These are phyloP conservation scores for Acanthamoeba royreba DNA, from an alignment of 208 protist genomes.

Conservation along the genomic window DNA sequence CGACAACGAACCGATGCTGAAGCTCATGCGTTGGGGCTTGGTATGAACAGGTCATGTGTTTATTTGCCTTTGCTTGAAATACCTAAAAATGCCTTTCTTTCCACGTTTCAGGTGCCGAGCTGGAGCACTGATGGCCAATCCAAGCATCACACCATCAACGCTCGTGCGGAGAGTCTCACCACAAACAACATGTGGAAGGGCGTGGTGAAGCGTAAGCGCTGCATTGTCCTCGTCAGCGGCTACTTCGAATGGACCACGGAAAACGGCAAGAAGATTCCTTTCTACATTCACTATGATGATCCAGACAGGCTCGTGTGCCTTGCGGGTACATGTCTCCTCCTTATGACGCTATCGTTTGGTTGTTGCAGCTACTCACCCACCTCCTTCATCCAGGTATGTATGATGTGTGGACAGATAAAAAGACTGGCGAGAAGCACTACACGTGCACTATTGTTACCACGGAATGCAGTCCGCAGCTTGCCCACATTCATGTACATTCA, in stretches of 20 bases:
- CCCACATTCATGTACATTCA: neutral
- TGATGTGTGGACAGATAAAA: neutral
- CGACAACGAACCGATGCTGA: neutral
- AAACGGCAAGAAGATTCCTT: neutral
- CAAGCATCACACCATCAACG: conserved; percentile 17
- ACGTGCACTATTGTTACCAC: conserved; percentile 13
- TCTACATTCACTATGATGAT: neutral
- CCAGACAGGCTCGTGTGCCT: neutral
- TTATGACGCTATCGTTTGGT: too few species aligned
- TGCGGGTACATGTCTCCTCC: too few species aligned
- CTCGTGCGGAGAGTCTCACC: neutral
- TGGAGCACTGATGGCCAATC: neutral
- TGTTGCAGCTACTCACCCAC: too few species aligned
- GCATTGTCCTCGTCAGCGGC: neutral
- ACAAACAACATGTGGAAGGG: neutral
- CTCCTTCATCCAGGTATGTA: too few species aligned
- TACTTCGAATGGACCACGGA: neutral
- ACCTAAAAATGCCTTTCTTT: too few species aligned
- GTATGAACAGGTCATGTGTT: too few species aligned
- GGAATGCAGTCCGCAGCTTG: neutral
- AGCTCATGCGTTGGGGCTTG: conserved; percentile 3
- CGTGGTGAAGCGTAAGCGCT: neutral
- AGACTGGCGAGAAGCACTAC: neutral
- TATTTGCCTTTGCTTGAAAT: too few species aligned
- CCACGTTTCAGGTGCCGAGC: neutral